Base-by-base conservation (phyloP, 2,329 filamentous ascomycete species). In the Alternaria gansuensis region DNA sequence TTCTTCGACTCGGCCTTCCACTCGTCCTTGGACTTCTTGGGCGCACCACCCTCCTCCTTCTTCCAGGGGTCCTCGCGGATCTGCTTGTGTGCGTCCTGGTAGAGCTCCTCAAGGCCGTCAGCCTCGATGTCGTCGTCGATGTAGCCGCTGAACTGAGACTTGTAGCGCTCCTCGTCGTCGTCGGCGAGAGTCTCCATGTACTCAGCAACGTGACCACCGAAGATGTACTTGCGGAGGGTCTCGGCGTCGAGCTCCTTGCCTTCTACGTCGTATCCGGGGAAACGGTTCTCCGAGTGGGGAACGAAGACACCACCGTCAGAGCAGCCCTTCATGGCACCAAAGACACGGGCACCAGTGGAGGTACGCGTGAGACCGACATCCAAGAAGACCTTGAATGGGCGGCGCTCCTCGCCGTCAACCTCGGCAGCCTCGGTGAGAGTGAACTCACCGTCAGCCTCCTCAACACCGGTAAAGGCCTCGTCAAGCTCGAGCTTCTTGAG, bases 131-230 rank as follows among this genome's bases (percentile, higher is more conserved):
- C 95, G 79, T 96, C 92, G 70, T 99, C 94, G 73, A 97, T 90
- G 88, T 99, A 99, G 84, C 95, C 90, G 82, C 89, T 86, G 90
- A 99, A 99, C 87, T 99, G 95, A 75, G 88, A 89, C 88, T 94
- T 94, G 92, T 92, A 99, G 81, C 95, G 93, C 89, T 99, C 95
- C 91, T 99, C 95, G 80, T 99, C 95, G 80, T 99, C 95, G 77
- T 99, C 95, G 83, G 95, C 95, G 69, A 99, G 91, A 60, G 90
- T 95, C 90, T 99, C 95, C 95, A 99, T 99, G 90, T 99, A 99
- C 89, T 99, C 95, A 74, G 94, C 93, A 69, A 99, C 92, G 88
- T 99, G 95, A 65, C 95, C 94, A 79, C 87, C 95, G 83, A 92
- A 94, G 87, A 99, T 99, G 90, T 99, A 99, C 87, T 93, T 96